Base-by-base conservation (phyloP, 2,329 filamentous ascomycete genomes). In the Blastomyces percursus region DNA sequence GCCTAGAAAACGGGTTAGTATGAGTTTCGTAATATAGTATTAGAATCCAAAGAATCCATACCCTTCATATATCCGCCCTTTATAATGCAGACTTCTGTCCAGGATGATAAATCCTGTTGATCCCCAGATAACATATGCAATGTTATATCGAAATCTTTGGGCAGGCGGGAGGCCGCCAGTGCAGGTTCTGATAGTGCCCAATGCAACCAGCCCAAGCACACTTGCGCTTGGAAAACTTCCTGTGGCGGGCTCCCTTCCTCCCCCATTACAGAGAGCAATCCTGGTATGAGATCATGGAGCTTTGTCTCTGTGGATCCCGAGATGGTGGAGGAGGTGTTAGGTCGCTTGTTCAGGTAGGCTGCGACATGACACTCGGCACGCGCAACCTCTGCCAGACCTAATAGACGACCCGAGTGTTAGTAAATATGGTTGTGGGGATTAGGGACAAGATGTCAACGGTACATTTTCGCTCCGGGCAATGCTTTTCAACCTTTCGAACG, bases 401-500 rank as follows among this genome's bases (percentile, higher is more conserved):
- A 64, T 38, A 46, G n/a, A 35, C 62, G 55, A 55, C 35, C 62
- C 63, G 60, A 52, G 56, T 27, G n/a, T 38, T 16, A 61, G 30
- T 50, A 14, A 35, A 48, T 27, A 38, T 42, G 21, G 24, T 64
- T 59, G 64, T 62, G 66, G 72, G 51, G 62, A 58, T 19, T 61
- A 61, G 27, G 57, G 27, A 19, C 11, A n/a, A 48, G n/a, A 27
- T 16, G 21, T 5, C 61, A 61, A 62, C 55, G 65, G 73, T 87
- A 96, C 93, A 96, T 76, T 84, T 84, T 75, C 90, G 85, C 65
- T 89, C 84, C 50, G 91, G 88, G 69, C 91, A 90, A 82, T 99
- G 93, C 76, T 99, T 97, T 71, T 88, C 89, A 71, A 97, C 84
- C 77, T 99, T 99, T 74, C 93, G 86, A 70, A 94, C 87, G 66